phyloP scores from a whole-genome alignment of 208 protist species.

The Crithidia fasciculata region DNA sequence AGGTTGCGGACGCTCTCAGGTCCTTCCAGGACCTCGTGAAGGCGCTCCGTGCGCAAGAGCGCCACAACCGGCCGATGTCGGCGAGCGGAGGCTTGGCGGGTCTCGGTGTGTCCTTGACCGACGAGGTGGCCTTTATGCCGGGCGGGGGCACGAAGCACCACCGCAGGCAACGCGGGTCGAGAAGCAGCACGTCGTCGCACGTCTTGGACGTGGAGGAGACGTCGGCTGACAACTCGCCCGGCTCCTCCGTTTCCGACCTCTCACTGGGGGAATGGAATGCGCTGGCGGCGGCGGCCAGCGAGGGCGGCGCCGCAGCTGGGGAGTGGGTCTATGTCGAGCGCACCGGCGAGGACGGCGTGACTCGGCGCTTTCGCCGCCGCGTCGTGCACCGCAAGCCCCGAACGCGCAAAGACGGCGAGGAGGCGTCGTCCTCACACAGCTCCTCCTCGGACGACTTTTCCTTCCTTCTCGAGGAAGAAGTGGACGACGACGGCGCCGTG shows the following conservation, averaged over 20 bases:
- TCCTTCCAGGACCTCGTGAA: constrained; percentile 57
- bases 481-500: constrained; percentile 43
- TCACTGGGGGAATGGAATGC: constrained; percentile 18
- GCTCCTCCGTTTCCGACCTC: constrained; percentile 19
- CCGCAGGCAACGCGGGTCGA: background rate
- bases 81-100: constrained; percentile 1
- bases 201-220: background rate
- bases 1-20: constrained; percentile 37
- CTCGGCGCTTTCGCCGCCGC: constrained; percentile 28
- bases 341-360: constrained; percentile 37
- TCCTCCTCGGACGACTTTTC: constrained; percentile 19
- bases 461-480: constrained; percentile 62
- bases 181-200: background rate
- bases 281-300: constrained; percentile 11
- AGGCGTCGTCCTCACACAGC: background rate
- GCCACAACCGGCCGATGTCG: constrained; percentile 11
- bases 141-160: background rate
- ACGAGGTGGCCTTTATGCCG: background rate
- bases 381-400: constrained; percentile 17
- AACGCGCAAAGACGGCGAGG: background rate
- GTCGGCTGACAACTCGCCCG: background rate
- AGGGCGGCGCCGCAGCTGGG: background rate
- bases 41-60: constrained; percentile 36
- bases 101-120: background rate
- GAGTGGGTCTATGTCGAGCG: constrained; percentile 49